Conservation (phyloP, 1,139 yeast species). For the Pichia sp. region DNA sequence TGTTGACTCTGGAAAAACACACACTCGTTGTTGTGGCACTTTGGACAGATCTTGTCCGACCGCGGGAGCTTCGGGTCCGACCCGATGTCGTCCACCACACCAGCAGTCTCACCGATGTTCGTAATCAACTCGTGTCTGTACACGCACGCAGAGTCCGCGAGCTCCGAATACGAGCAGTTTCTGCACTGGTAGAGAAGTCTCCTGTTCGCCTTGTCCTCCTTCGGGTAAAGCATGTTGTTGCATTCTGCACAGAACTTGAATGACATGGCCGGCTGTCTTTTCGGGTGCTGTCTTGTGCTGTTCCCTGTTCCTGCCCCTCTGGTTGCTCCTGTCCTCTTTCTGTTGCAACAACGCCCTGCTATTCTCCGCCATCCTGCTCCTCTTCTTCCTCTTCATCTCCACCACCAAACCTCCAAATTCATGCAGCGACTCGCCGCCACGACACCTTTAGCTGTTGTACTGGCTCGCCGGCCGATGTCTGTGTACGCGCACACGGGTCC, state of each 20-base stretch:
- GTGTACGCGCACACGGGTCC: background rate
- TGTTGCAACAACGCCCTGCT: no score
- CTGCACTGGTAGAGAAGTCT: constrained; percentile 88
- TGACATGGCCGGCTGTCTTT: constrained; percentile 48
- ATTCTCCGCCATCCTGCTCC: background rate
- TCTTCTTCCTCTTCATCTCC: background rate
- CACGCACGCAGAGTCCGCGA: constrained; percentile 84
- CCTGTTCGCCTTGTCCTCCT: constrained; percentile 76
- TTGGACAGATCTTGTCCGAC: constrained; percentile 88
- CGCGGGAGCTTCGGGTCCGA: constrained; percentile 95
- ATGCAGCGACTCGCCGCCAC: background rate
- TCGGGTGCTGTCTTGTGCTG: constrained; percentile 4
- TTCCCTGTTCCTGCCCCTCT: background rate
- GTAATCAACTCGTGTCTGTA: constrained; percentile 91
- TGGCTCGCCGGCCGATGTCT: background rate
- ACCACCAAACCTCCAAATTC: background rate
- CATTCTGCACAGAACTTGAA: constrained; percentile 90
- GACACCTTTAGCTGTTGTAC: background rate
- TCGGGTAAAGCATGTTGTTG: constrained; percentile 98
- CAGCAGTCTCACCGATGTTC: constrained; percentile 91
- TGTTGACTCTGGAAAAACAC: constrained; percentile 97
- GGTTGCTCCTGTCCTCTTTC: background rate
- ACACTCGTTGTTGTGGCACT: constrained; percentile 81
- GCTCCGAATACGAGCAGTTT: constrained; percentile 89
- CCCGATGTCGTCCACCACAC: constrained; percentile 95